Percentiles rank a stretch among this genome's conserved stretches.
Evolutionary conservation across 2,329 filamentous ascomycete genomes (phyloP).

Genomic region (Emericellopsis cladophorae): DNA sequence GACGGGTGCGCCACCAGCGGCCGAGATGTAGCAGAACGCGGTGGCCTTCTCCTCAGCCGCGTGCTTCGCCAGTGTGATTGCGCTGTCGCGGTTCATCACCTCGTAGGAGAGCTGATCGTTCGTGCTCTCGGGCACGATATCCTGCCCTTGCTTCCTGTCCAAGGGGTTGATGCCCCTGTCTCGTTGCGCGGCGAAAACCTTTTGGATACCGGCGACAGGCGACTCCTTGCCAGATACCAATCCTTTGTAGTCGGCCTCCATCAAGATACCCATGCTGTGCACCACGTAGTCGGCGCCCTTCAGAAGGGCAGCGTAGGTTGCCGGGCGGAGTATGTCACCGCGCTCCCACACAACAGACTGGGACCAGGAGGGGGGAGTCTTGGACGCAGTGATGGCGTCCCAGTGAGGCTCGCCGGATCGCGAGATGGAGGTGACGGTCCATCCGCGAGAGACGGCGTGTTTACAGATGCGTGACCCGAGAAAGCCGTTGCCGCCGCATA

Average conservation of each 20-base stretch:
- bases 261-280: slow-evolving; percentile 88
- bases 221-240: slow-evolving; percentile 75
- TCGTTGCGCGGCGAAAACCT: slow-evolving; percentile 61
- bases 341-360: slow-evolving; percentile 75
- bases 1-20: slow-evolving; percentile 72
- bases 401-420: slow-evolving; percentile 85
- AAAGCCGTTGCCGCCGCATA: slow-evolving; percentile 91
- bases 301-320: slow-evolving; percentile 66
- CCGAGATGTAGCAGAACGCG: slow-evolving; percentile 80
- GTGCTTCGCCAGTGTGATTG: slow-evolving; percentile 71
- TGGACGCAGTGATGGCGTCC: slow-evolving; percentile 62
- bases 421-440: slow-evolving; percentile 87
- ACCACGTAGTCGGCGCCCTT: slow-evolving; percentile 73
- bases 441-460: slow-evolving; percentile 71
- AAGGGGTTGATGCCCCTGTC: slow-evolving; percentile 58
- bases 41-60: slow-evolving; percentile 50
- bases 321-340: slow-evolving; percentile 75
- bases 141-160: slow-evolving; percentile 42
- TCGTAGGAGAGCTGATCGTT: slow-evolving; percentile 85
- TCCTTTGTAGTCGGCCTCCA: slow-evolving; percentile 97
- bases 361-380: slow-evolving; percentile 66
- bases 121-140: slow-evolving; percentile 51
- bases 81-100: slow-evolving; percentile 88
- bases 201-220: slow-evolving; percentile 62
- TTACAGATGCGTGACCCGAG: slow-evolving; percentile 83